A percentile compares a stretch with the other conserved stretches of the same genome.
Evolutionary conservation across 768 basidiomycete genomes (phyloP).

Genomic region (Termitomyces sp.): DNA sequence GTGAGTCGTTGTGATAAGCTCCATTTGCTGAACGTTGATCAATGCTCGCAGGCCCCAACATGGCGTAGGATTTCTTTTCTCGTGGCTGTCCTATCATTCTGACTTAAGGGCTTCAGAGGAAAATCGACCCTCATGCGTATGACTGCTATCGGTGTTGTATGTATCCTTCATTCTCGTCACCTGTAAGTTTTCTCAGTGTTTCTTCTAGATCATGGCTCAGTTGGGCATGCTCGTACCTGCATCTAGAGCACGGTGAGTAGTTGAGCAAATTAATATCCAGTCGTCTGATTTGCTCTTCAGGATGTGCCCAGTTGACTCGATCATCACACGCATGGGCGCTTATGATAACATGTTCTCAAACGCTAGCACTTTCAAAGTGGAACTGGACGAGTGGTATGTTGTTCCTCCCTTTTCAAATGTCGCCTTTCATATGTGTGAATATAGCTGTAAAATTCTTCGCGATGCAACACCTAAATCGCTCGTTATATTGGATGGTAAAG

Average conservation of each 20-base stretch:
- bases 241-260: constrained; percentile 61
- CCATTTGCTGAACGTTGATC: constrained; percentile 2
- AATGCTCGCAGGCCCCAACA: constrained; percentile 64
- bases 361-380: constrained; percentile 97
- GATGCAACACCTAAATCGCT: constrained; percentile 93
- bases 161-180: constrained; percentile 22
- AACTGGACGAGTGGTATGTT: constrained; percentile 90
- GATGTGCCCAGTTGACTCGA: constrained; percentile 85
- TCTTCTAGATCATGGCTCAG: constrained; percentile 80
- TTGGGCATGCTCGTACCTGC: constrained; percentile 97
- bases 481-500: constrained; percentile 90
- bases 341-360: constrained; percentile 97
- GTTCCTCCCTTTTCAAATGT: not conserved
- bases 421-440: constrained; percentile 1
- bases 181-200: constrained; percentile 1
- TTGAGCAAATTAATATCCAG: not conserved
- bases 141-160: constrained; percentile 89
- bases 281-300: constrained; percentile 34
- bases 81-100: constrained; percentile 2
- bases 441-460: constrained; percentile 87
- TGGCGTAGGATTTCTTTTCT: constrained; percentile 61
- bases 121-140: constrained; percentile 91
- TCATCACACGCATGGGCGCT: constrained; percentile 97
- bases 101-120: constrained; percentile 37
- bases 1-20: constrained; percentile 36